These are phyloP conservation scores for Globisporangium spinosum DNA, from an alignment of 352 stramenopile species.

Conservation along the genomic window DNA sequence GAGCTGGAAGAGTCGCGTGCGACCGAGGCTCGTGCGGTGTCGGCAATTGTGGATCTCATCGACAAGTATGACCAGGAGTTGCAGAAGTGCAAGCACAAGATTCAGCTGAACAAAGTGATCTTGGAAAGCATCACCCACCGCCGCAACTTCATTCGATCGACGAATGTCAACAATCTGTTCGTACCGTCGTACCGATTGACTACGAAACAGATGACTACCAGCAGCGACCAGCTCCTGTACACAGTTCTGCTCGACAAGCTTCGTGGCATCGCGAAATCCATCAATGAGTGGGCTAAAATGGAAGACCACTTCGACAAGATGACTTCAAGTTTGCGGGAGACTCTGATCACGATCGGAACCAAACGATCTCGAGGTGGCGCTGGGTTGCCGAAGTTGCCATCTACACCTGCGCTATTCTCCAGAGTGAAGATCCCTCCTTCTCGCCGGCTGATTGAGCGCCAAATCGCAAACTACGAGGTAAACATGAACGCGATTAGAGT, in stretches of 20 bases:
- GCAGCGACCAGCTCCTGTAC: constrained; percentile 67
- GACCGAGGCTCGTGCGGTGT: constrained; percentile 38
- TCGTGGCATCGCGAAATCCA: constrained; percentile 39
- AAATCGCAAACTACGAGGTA: constrained; percentile 62
- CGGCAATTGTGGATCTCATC: constrained; percentile 49
- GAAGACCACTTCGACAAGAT: constrained; percentile 64
- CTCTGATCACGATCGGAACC: constrained; percentile 43
- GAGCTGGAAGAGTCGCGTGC: constrained; percentile 47
- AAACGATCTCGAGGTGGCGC: constrained; percentile 32
- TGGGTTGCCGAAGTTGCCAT: constrained; percentile 22
- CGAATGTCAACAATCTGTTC: constrained; percentile 61
- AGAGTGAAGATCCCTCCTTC: constrained; percentile 63
- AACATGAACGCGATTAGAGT: constrained; percentile 49
- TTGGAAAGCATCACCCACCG: constrained; percentile 63
- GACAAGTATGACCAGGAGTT: constrained; percentile 54
- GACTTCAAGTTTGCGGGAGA: constrained; percentile 46
- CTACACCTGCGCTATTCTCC: constrained; percentile 43
- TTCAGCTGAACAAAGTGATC: constrained; percentile 52
- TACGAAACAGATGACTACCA: constrained; percentile 64
- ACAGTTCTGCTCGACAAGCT: constrained; percentile 75
- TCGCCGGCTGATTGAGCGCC: constrained; percentile 62
- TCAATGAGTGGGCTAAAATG: constrained; percentile 80
- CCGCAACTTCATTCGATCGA: constrained; percentile 59
- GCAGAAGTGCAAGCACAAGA: constrained; percentile 44
- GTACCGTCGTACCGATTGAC: constrained; percentile 62